Evolutionary conservation across 345 rosid genomes (phyloP).

Genomic region (Sisymbrium altissimum): DNA sequence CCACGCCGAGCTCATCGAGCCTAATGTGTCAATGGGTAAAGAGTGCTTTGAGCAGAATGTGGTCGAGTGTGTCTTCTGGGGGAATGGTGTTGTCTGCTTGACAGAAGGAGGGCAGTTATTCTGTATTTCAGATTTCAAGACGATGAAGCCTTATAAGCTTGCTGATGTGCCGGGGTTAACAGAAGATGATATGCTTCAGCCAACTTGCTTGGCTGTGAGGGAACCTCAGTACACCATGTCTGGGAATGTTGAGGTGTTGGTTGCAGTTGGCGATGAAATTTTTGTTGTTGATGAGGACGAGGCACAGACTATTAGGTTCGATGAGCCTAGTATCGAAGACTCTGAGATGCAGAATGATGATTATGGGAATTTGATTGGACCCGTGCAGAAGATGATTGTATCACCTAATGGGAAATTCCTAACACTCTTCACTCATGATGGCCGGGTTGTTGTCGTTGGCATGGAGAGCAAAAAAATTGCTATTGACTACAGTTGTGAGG

Average conservation of each 20-base stretch:
- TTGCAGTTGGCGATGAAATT: conserved; percentile 56
- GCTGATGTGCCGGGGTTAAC: conserved; percentile 47
- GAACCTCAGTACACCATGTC: conserved; percentile 92
- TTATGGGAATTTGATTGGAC: conserved; percentile 48
- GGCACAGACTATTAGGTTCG: conserved; percentile 40
- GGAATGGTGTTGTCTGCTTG: conserved; percentile 81
- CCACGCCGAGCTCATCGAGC: conserved; percentile 72
- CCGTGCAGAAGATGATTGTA: conserved; percentile 76
- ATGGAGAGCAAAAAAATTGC: conserved; percentile 47
- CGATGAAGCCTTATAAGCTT: conserved; percentile 51
- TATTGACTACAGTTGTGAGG: conserved; percentile 77
- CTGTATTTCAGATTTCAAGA: conserved; percentile 72
- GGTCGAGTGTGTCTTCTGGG: conserved; percentile 88
- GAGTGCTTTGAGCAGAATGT: conserved; percentile 94
- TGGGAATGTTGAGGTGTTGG: conserved; percentile 77
- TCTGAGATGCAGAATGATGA: conserved; percentile 55
- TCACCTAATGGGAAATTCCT: conserved; percentile 74
- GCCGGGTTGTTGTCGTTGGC: conserved; percentile 66
- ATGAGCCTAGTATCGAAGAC: conserved; percentile 21
- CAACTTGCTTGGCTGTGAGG: conserved; percentile 68
- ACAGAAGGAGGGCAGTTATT: conserved; percentile 68
- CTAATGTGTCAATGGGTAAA: conserved; percentile 65
- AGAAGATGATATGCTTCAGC: conserved; percentile 52
- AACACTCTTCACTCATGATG: conserved; percentile 86
- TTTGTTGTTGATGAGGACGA: conserved; percentile 80